Conservation (phyloP, 805 yeast genomes). For the Saturnispora mendoncae region DNA sequence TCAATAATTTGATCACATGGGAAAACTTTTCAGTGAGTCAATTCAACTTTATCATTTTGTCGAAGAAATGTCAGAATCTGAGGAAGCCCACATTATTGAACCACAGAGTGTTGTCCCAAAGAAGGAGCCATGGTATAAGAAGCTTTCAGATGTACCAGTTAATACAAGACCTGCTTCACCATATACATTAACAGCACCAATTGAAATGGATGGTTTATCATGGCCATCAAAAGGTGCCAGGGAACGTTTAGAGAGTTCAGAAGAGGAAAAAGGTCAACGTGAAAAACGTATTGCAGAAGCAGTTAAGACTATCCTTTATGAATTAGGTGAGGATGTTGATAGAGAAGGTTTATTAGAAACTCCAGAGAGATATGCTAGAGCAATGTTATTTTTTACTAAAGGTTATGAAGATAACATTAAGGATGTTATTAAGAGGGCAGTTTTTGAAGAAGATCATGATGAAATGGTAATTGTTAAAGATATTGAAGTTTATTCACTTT, state of each 20-base stretch:
- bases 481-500: slow-evolving; percentile 82
- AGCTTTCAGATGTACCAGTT: slow-evolving; percentile 43
- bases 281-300: slow-evolving; percentile 77
- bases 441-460: slow-evolving; percentile 96
- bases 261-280: slow-evolving; percentile 56
- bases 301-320: slow-evolving; percentile 64
- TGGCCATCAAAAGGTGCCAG: slow-evolving; percentile 93
- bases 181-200: slow-evolving; percentile 73
- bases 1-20: no score
- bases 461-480: slow-evolving; percentile 98
- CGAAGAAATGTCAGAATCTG: slow-evolving; percentile 3
- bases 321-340: slow-evolving; percentile 82
- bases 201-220: slow-evolving; percentile 83
- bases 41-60: no score
- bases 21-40: no score
- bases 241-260: slow-evolving; percentile 57
- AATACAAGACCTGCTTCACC: slow-evolving; percentile 77
- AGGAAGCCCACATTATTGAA: slow-evolving; percentile 12
- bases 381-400: slow-evolving; percentile 90
- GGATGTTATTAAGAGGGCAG: slow-evolving; percentile 89
- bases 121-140: slow-evolving; percentile 30
- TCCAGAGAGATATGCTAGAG: slow-evolving; percentile 93
- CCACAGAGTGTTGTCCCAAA: slow-evolving; percentile 29
- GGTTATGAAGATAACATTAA: slow-evolving; percentile 93
- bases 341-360: slow-evolving; percentile 91